Base-by-base conservation (phyloP, 495 filamentous ascomycete species). In the Neurospora sp. region DNA sequence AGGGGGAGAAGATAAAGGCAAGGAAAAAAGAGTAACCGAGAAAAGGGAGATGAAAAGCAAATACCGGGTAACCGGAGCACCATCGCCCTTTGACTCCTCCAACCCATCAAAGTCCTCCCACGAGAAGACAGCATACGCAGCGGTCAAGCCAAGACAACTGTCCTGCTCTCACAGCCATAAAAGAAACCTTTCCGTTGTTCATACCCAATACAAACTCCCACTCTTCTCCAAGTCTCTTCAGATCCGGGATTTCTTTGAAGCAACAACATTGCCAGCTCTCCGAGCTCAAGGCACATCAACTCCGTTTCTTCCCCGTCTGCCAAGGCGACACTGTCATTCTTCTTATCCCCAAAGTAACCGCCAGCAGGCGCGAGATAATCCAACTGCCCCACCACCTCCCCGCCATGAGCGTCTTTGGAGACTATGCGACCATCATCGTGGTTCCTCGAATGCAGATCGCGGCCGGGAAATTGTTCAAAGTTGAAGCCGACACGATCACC, bases 251-350 rank as follows among this genome's bases (percentile, higher is more conserved):
- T 54, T 23, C 23, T 72, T 18, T 72, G 69, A 7, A 81, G 75
- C 70, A 81, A 70, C 9, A 81, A 76, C 79, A 81, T 81, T 0
- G 78, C 79, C n/a, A 71, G 69, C 48, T 80, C 78, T n/a, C 79
- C 79, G 10, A 81, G 69, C 48, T 81, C 79, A 12, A 81, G 74
- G 48, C 78, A 79, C 69, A 79, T 62, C 16, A 81, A 46, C 16
- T 79, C 77, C 16, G 71, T 77, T 71, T 81, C 79, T 5, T 44
- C 71, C 14, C 78, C 79, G 9, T 76, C 77, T 4, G 59, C 74
- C 12, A 81, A 44, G n/a, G 69, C 75, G 12, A 69, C 42, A 10
- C 39, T 62, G 27, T 66, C 2, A 41, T 40, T 6, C 40, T 38
- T 23, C 31, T 46, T 62, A 10, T 70, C 59, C 12, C 72, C 71